Conservation (phyloP, 225 moss, liverwort and hornwort species). For the Pseudoscleropodium purum region DNA sequence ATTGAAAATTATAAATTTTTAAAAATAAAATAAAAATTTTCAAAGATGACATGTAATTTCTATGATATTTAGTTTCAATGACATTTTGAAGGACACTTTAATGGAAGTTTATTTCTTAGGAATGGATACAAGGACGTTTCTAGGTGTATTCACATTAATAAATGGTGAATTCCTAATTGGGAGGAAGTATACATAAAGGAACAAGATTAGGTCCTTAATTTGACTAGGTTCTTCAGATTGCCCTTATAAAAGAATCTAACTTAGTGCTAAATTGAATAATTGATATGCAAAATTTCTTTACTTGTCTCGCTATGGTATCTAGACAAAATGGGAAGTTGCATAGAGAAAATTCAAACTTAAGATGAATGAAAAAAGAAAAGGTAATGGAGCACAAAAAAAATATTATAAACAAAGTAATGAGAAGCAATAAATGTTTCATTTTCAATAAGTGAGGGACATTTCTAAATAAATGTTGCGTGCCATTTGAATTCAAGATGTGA, state of each 20-base stretch:
- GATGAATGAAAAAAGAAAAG: background rate
- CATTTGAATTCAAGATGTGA: background rate
- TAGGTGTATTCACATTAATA: background rate
- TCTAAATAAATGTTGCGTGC: background rate
- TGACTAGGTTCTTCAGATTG: accelerated
- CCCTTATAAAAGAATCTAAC: background rate
- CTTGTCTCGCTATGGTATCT: too few species aligned
- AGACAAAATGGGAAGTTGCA: accelerated
- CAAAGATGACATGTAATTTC: too few species aligned
- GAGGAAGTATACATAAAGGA: background rate
- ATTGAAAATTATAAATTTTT: too few species aligned
- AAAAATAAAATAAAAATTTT: too few species aligned
- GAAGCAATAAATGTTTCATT: background rate
- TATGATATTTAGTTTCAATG: too few species aligned
- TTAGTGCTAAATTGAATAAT: background rate
- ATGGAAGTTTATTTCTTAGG: too few species aligned
- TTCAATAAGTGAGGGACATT: background rate
- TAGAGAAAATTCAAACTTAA: accelerated
- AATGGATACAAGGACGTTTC: too few species aligned
- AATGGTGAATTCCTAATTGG: background rate
- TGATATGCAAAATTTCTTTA: background rate
- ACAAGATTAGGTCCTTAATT: too few species aligned
- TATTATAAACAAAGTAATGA: background rate
- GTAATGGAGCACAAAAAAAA: background rate
- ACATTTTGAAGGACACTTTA: too few species aligned